Evolutionary conservation across 306 rosid species (phyloP).

Genomic region (Cucurbita ficifolia): DNA sequence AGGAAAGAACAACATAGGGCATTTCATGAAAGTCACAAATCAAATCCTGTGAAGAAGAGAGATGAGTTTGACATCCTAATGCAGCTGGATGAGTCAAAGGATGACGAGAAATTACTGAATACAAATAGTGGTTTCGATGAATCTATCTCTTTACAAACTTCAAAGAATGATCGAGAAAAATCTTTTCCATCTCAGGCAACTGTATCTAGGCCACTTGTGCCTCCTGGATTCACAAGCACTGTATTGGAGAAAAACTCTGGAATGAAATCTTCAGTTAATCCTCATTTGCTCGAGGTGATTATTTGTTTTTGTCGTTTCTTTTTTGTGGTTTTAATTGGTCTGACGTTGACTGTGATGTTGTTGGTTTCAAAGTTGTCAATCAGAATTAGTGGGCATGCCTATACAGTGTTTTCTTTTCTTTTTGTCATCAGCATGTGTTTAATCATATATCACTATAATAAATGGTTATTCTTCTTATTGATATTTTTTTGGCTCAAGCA

Average conservation of each 20-base stretch:
- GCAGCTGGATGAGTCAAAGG: conserved; percentile 33
- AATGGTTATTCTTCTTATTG: neutral
- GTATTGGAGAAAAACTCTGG: conserved; percentile 35
- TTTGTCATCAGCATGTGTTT: neutral
- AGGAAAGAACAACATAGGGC: conserved; percentile 84
- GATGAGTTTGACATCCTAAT: conserved; percentile 36
- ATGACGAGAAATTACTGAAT: conserved; percentile 29
- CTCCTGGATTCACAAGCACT: conserved; percentile 75
- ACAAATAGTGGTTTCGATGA: conserved; percentile 37
- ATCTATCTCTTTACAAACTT: conserved; percentile 16
- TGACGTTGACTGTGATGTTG: no score
- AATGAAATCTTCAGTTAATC: conserved; percentile 28
- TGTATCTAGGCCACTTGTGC: conserved; percentile 80
- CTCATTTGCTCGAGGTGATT: conserved; percentile 45
- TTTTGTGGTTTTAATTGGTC: neutral
- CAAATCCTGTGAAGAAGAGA: conserved; percentile 40
- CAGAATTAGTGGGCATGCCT: no score
- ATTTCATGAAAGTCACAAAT: conserved; percentile 54
- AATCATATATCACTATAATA: neutral
- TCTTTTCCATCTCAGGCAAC: conserved; percentile 36
- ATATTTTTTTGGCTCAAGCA: neutral
- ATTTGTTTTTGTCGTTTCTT: neutral
- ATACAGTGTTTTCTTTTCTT: no score
- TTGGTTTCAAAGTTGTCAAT: no score
- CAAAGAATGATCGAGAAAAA: conserved; percentile 45